Evolutionary conservation across 2,329 filamentous ascomycete genomes (phyloP).

Genomic region (Xylariomycetidae sp.): DNA sequence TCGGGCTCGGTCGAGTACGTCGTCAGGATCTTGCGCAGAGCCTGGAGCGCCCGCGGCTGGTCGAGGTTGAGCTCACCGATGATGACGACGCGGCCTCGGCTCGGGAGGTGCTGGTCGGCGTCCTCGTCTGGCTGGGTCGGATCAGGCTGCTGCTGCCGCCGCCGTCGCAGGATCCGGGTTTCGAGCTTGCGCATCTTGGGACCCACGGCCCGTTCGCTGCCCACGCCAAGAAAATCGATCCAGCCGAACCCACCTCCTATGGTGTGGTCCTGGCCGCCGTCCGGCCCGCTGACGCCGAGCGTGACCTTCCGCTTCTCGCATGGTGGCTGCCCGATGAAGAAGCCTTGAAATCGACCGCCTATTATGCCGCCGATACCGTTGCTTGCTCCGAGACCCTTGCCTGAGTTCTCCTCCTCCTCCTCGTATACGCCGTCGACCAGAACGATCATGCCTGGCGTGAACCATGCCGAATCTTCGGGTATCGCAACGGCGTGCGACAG

Average conservation of each 20-base stretch:
- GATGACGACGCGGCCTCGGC: slow-evolving; percentile 60
- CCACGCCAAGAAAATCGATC: slow-evolving; percentile 92
- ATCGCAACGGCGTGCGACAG: slow-evolving; percentile 75
- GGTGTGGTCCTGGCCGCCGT: slow-evolving; percentile 54
- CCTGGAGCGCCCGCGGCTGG: slow-evolving; percentile 73
- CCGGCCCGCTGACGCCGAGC: slow-evolving; percentile 62
- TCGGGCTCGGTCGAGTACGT: slow-evolving; percentile 65
- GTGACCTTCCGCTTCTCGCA: slow-evolving; percentile 80
- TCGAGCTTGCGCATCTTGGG: slow-evolving; percentile 79
- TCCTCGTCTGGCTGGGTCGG: slow-evolving; percentile 15
- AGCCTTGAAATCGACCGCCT: slow-evolving; percentile 85
- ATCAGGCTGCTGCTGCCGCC: slow-evolving; percentile 19
- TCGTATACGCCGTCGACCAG: slow-evolving; percentile 95
- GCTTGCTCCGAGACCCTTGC: slow-evolving; percentile 67
- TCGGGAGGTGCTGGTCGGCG: slow-evolving; percentile 22
- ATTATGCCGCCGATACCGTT: slow-evolving; percentile 85
- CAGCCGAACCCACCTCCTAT: slow-evolving; percentile 86
- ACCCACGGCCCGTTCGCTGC: slow-evolving; percentile 81
- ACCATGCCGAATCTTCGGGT: slow-evolving; percentile 84
- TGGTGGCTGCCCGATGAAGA: slow-evolving; percentile 87
- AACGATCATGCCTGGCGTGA: slow-evolving; percentile 92
- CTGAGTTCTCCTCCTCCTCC: slow-evolving; percentile 73
- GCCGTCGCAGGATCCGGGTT: slow-evolving; percentile 53
- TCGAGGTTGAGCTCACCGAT: slow-evolving; percentile 86
- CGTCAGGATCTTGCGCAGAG: slow-evolving; percentile 72